Percentiles rank a stretch among this genome's conserved stretches.
These are phyloP conservation scores for Citrullus mucosospermus DNA, from an alignment of 306 rosid species.

Conservation along the genomic window DNA sequence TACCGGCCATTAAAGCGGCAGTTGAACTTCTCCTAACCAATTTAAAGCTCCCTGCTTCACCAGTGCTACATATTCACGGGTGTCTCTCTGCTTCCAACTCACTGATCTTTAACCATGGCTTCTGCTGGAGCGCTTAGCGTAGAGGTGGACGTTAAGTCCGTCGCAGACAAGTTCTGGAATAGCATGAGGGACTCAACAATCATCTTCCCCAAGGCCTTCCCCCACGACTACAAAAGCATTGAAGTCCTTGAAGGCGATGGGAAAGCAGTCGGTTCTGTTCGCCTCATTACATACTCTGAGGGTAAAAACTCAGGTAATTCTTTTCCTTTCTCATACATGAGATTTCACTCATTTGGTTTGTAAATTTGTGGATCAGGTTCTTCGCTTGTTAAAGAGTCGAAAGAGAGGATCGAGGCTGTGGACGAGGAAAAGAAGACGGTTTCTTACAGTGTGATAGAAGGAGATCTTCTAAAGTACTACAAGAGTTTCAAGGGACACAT, in stretches of 20 bases:
- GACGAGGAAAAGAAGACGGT: slow-evolving; percentile 44
- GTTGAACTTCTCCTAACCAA: slow-evolving; percentile 22
- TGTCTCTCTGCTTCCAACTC: background rate
- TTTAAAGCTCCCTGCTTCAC: slow-evolving; percentile 20
- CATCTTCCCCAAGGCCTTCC: slow-evolving; percentile 34
- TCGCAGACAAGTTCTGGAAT: slow-evolving; percentile 30
- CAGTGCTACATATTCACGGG: background rate
- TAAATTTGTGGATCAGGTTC: slow-evolving; percentile 30
- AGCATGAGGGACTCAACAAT: slow-evolving; percentile 22
- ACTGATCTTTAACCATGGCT: slow-evolving; percentile 9
- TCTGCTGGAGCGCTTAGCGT: slow-evolving; percentile 25
- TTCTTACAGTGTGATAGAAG: slow-evolving; percentile 40
- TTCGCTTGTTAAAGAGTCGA: slow-evolving; percentile 37
- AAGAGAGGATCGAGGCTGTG: slow-evolving; percentile 41
- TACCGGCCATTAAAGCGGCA: slow-evolving; percentile 6
- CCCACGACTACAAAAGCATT: slow-evolving; percentile 73
- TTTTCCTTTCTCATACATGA: background rate
- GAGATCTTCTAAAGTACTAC: slow-evolving; percentile 73
- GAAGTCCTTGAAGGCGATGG: slow-evolving; percentile 73
- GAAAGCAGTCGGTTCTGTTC: slow-evolving; percentile 55
- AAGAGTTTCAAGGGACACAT: slow-evolving; percentile 41
- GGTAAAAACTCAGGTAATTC: slow-evolving; percentile 17
- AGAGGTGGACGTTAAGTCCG: slow-evolving; percentile 32
- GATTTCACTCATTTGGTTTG: background rate
- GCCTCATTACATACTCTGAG: slow-evolving; percentile 40